Percentiles rank a stretch among this genome's conserved stretches.
phyloP scores from a whole-genome alignment of 371 early-diverging fungal species.

The Amoeboradix gromovi region DNA sequence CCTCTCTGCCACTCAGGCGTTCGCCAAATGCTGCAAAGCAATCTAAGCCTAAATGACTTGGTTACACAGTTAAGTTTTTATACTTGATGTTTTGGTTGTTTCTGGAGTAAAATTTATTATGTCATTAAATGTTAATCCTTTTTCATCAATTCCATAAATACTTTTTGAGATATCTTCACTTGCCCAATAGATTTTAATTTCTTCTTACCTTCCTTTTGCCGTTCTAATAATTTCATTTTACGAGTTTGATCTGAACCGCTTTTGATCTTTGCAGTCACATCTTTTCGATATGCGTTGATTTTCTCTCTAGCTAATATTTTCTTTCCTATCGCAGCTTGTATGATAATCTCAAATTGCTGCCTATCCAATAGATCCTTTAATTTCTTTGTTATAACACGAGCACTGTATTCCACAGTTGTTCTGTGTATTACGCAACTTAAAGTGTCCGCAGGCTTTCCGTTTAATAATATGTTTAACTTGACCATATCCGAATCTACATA shows the following conservation, averaged over 20 bases:
- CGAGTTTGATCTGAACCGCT: conserved; percentile 71
- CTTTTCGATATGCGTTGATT: conserved; percentile 47
- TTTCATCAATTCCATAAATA: conserved; percentile 3
- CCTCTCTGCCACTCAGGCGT: too few species aligned
- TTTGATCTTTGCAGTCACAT: conserved; percentile 76
- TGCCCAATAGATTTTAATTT: conserved; percentile 26
- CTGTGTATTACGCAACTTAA: conserved; percentile 60
- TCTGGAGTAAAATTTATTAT: too few species aligned
- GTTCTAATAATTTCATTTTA: conserved; percentile 63
- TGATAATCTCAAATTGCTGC: conserved; percentile 68
- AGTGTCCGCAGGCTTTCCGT: conserved; percentile 71
- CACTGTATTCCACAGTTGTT: conserved; percentile 31
- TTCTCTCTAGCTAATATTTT: conserved; percentile 66
- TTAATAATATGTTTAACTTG: conserved; percentile 50
- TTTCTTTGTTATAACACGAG: conserved; percentile 44
- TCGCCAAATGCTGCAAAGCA: too few species aligned
- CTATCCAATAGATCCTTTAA: conserved; percentile 44
- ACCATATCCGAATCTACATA: conserved; percentile 61
- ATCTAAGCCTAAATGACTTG: too few species aligned
- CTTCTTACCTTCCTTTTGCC: conserved; percentile 66
- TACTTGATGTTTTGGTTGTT: too few species aligned
- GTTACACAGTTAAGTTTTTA: too few species aligned
- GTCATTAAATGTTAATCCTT: background rate
- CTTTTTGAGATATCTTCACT: conserved; percentile 4
- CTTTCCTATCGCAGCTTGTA: conserved; percentile 53